Evolutionary conservation across 2,329 filamentous ascomycete species (phyloP).

Genomic region (Ophiostoma australiae): DNA sequence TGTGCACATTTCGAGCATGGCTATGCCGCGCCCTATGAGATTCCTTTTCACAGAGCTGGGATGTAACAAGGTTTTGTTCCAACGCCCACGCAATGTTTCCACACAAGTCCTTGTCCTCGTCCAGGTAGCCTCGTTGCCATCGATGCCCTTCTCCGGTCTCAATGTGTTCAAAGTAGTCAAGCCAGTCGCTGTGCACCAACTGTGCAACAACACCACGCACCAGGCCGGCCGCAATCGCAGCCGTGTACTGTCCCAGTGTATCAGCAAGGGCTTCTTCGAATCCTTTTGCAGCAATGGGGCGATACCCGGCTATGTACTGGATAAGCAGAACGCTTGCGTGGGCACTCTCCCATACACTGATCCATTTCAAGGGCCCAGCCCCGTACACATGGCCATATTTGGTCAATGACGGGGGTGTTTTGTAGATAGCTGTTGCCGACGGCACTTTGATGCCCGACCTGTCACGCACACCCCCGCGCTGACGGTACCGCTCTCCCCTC

Average conservation of each 20-base stretch:
- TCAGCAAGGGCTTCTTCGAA: conserved; percentile 29
- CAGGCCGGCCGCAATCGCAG: conserved; percentile 11
- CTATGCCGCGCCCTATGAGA: not conserved
- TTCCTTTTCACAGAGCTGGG: not conserved
- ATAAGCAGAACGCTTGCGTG: conserved; percentile 32
- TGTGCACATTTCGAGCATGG: not conserved
- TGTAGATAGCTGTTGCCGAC: not conserved
- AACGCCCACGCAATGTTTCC: not conserved
- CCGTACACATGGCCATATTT: too few relatives aligned
- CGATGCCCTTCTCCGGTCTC: not conserved
- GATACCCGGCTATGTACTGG: not conserved
- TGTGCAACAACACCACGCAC: conserved; percentile 10
- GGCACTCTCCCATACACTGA: conserved; percentile 34
- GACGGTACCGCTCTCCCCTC: conserved; percentile 28
- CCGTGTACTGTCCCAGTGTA: conserved; percentile 20
- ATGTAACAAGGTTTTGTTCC: not conserved
- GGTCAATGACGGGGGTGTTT: not conserved
- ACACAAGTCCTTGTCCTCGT: not conserved
- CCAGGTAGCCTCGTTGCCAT: not conserved
- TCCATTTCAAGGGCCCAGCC: conserved; percentile 23
- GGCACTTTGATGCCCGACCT: too few relatives aligned
- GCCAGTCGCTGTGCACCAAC: conserved; percentile 35
- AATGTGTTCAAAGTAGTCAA: conserved; percentile 35
- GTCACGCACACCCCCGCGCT: not conserved
- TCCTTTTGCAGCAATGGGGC: conserved; percentile 21